These are phyloP conservation scores for Cadophora sp. DNA, from an alignment of 2,329 filamentous ascomycete species.

Conservation along the genomic window DNA sequence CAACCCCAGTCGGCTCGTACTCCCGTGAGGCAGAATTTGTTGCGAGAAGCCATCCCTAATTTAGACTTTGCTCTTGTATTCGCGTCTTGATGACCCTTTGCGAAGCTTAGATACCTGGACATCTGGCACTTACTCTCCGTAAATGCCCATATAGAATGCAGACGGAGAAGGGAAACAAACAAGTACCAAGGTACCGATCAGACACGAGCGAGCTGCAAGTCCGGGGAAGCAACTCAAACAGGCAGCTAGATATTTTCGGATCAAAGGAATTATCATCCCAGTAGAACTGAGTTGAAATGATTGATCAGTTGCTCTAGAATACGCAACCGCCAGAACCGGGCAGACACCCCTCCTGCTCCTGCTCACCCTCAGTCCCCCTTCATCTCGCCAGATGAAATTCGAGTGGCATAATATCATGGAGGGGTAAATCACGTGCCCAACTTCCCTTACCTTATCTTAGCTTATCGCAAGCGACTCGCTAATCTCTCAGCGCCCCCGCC, in stretches of 20 bases:
- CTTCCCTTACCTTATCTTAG: background rate
- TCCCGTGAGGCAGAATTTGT: background rate
- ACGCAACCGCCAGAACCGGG: background rate
- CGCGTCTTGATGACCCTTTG: background rate
- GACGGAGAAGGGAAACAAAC: too few relatives aligned
- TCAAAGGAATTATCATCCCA: background rate
- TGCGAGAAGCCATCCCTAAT: background rate
- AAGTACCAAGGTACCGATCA: too few relatives aligned
- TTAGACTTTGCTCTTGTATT: background rate
- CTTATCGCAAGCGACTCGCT: constrained; percentile 1
- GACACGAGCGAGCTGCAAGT: background rate
- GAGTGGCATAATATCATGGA: background rate
- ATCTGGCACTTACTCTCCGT: background rate
- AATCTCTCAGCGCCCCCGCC: background rate
- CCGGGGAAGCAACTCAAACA: background rate
- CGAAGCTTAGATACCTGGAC: background rate
- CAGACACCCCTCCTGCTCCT: background rate
- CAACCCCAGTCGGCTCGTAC: background rate
- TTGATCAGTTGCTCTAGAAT: background rate
- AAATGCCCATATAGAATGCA: too few relatives aligned
- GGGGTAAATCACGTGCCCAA: background rate
- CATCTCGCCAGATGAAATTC: background rate
- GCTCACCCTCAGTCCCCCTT: too few relatives aligned
- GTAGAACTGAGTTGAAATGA: background rate
- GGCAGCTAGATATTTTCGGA: background rate